Conservation (phyloP, 306 rosid genomes). For the Vachellia collinsii region DNA sequence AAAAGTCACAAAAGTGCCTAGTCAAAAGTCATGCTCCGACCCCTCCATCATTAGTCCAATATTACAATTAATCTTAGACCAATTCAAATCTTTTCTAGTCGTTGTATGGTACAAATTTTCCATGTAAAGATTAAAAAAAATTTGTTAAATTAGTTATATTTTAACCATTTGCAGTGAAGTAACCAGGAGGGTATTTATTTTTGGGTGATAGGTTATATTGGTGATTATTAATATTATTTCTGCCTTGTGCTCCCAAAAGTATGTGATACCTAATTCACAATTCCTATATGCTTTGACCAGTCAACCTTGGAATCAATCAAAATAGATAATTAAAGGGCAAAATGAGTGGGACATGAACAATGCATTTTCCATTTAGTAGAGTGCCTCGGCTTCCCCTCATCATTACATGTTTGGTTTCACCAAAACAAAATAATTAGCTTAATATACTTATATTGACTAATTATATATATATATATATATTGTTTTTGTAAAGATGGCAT, state of each 20-base stretch:
- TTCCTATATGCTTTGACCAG: background rate
- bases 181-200: too few species aligned
- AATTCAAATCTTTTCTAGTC: background rate
- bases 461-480: background rate
- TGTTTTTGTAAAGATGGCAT: background rate
- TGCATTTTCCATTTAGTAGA: background rate
- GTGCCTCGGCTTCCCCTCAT: background rate
- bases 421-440: background rate
- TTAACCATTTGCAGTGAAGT: too few species aligned
- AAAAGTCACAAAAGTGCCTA: constrained; percentile 17
- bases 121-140: too few species aligned
- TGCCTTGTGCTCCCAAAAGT: background rate
- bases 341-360: background rate
- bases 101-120: background rate
- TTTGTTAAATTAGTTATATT: too few species aligned
- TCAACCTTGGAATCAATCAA: background rate
- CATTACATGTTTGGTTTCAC: background rate
- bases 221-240: background rate
- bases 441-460: background rate
- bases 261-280: background rate
- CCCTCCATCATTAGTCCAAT: background rate
- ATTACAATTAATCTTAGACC: background rate
- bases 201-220: too few species aligned
- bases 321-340: background rate
- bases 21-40: constrained; percentile 28